phyloP scores from a whole-genome alignment of 139 green algal genomes.

The Chlamydomonas incerta region DNA sequence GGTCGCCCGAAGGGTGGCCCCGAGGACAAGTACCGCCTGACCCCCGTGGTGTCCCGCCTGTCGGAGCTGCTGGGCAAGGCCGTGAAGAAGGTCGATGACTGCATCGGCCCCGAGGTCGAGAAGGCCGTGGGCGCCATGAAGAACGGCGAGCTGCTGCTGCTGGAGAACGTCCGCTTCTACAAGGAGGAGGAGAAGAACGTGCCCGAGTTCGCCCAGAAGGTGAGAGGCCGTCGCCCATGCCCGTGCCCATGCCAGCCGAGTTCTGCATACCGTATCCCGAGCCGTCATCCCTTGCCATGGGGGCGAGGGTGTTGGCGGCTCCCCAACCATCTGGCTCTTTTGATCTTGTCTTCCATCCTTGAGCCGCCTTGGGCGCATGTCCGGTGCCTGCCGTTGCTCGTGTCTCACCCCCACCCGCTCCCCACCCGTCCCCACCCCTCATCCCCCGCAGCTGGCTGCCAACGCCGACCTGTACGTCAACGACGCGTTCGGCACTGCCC shows the following conservation, averaged over 20 bases:
- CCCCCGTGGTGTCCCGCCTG: slow-evolving; percentile 85
- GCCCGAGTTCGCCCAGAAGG: slow-evolving; percentile 92
- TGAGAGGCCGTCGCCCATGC: slow-evolving; percentile 31
- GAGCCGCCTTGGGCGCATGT: no score
- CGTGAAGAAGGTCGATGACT: slow-evolving; percentile 96
- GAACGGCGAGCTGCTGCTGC: slow-evolving; percentile 90
- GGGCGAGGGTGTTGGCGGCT: no score
- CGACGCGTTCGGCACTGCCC: slow-evolving; percentile 98
- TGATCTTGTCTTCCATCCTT: no score
- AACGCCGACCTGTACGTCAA: slow-evolving; percentile 98
- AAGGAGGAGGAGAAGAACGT: slow-evolving; percentile 99
- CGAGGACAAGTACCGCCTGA: slow-evolving; percentile 96
- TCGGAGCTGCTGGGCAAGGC: slow-evolving; percentile 88
- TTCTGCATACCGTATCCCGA: no score
- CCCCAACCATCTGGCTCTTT: no score
- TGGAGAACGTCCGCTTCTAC: slow-evolving; percentile 98
- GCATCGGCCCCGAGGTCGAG: slow-evolving; percentile 92
- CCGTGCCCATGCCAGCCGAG: no score
- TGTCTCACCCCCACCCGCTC: no score
- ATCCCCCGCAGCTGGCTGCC: slow-evolving; percentile 81
- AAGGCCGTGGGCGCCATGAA: slow-evolving; percentile 73
- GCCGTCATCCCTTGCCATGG: neutral
- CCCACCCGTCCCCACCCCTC: neutral
- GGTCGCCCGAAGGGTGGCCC: slow-evolving; percentile 96
- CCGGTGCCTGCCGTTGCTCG: no score